Conservation (phyloP, 139 green algal genomes). For the Pedinophyceae sp. region DNA sequence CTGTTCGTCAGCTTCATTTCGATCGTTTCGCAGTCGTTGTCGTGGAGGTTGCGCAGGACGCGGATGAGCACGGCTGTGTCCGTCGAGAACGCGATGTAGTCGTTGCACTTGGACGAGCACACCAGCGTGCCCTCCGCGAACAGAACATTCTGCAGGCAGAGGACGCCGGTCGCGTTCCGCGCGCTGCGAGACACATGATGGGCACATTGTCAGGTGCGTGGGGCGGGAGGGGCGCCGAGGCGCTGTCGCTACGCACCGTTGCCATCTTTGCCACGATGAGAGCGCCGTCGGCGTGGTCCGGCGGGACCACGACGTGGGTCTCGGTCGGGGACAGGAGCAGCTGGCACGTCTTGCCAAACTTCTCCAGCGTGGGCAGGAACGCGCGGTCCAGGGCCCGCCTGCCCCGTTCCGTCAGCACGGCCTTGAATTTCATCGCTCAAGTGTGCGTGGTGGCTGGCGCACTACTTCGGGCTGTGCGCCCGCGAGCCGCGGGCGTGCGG, state of each 20-base stretch:
- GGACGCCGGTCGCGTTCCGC: neutral
- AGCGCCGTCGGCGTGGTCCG: conserved; percentile 42
- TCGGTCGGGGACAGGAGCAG: conserved; percentile 39
- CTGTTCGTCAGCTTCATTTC: conserved; percentile 37
- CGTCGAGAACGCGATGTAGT: conserved; percentile 53
- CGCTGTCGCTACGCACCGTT: conserved; percentile 12
- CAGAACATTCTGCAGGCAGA: conserved; percentile 39
- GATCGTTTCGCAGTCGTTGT: conserved; percentile 20
- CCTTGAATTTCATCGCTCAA: conserved; percentile 46
- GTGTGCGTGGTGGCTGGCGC: neutral
- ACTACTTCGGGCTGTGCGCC: neutral
- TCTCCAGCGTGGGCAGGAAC: conserved; percentile 57
- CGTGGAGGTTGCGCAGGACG: conserved; percentile 25
- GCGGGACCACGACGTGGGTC: conserved; percentile 43
- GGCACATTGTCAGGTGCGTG: neutral
- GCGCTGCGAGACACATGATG: neutral
- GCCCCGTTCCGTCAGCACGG: conserved; percentile 30
- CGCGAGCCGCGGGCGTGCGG: no score
- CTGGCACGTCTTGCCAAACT: conserved; percentile 55
- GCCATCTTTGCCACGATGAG: conserved; percentile 35
- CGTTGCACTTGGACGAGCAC: conserved; percentile 32
- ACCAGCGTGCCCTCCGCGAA: conserved; percentile 33
- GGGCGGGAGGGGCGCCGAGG: neutral
- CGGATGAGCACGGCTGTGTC: conserved; percentile 50
- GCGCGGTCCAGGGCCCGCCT: conserved; percentile 23